A percentile compares a stretch with the other conserved stretches of the same genome.
These are phyloP conservation scores for Populus simonii DNA, from an alignment of 345 rosid species.

Conservation along the genomic window DNA sequence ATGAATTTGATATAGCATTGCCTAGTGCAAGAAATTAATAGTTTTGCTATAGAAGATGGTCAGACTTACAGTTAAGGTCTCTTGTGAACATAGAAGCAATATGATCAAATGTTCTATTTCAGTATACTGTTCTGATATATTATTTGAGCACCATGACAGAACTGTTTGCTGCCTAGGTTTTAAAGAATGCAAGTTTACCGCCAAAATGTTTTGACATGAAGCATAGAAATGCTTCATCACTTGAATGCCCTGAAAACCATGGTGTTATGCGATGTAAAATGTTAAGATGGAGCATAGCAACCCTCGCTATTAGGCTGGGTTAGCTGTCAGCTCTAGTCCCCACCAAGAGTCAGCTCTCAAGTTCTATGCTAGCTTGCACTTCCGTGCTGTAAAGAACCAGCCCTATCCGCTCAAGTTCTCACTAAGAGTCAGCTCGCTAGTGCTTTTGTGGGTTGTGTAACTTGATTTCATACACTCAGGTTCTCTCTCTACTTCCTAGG, in stretches of 20 bases:
- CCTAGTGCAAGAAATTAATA: slow-evolving; percentile 5
- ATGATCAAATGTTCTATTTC: not conserved
- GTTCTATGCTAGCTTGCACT: not conserved
- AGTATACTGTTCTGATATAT: not conserved
- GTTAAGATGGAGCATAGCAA: not conserved
- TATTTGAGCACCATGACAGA: not conserved
- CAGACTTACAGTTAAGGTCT: not conserved
- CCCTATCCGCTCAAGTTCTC: not conserved
- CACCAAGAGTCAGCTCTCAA: not conserved
- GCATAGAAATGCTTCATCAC: not conserved
- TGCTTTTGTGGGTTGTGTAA: not conserved
- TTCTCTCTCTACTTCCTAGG: not conserved
- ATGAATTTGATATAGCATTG: slow-evolving; percentile 22
- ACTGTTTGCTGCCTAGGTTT: not conserved
- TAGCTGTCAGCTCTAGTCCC: not conserved
- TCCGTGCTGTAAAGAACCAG: not conserved
- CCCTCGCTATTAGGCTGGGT: not conserved
- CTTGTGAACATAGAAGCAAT: slow-evolving; percentile 3
- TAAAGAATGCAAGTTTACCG: not conserved
- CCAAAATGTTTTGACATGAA: not conserved
- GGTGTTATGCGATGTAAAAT: not conserved
- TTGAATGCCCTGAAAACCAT: not conserved
- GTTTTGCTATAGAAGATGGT: not conserved
- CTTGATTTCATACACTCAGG: not conserved
- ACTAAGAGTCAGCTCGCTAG: not conserved